These are phyloP conservation scores for Fusarium gaditjirri DNA, from an alignment of 2,329 filamentous ascomycete genomes.

Conservation along the genomic window DNA sequence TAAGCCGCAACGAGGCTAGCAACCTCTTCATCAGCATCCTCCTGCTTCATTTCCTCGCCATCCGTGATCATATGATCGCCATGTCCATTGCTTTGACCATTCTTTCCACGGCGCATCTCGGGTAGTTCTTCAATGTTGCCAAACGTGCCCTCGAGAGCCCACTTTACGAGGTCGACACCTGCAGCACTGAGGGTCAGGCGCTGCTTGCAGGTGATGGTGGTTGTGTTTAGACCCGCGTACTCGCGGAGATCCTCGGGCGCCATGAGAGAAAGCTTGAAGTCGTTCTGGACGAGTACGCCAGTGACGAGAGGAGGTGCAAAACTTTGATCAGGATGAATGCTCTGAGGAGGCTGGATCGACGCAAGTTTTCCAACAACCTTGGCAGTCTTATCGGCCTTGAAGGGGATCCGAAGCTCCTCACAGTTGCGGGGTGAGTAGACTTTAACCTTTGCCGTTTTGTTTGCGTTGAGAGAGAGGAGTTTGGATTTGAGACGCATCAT, in stretches of 20 bases:
- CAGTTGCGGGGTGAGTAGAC: slow-evolving; percentile 95
- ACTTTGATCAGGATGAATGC: slow-evolving; percentile 31
- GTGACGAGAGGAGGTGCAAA: slow-evolving; percentile 70
- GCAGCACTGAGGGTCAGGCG: slow-evolving; percentile 88
- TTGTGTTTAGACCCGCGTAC: slow-evolving; percentile 96
- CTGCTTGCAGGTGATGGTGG: slow-evolving; percentile 92
- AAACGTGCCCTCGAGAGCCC: slow-evolving; percentile 95
- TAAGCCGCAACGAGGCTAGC: slow-evolving; percentile 66
- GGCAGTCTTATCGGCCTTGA: slow-evolving; percentile 93
- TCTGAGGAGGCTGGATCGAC: slow-evolving; percentile 75
- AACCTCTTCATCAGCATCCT: slow-evolving; percentile 74
- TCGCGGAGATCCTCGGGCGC: slow-evolving; percentile 94
- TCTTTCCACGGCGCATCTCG: slow-evolving; percentile 58
- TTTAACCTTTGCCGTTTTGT: slow-evolving; percentile 84
- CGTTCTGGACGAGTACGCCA: slow-evolving; percentile 94
- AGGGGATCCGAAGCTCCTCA: slow-evolving; percentile 93
- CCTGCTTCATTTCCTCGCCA: slow-evolving; percentile 51
- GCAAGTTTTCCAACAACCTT: slow-evolving; percentile 97
- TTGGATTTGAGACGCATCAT: slow-evolving; percentile 98
- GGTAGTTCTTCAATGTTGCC: slow-evolving; percentile 80
- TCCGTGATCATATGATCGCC: slow-evolving; percentile 50
- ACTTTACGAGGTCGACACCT: slow-evolving; percentile 89
- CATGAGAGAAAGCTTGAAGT: slow-evolving; percentile 98
- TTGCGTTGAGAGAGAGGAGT: slow-evolving; percentile 88
- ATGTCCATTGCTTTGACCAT: slow-evolving; percentile 49